These are phyloP conservation scores for Draba incana DNA, from an alignment of 345 rosid genomes.

Conservation along the genomic window DNA sequence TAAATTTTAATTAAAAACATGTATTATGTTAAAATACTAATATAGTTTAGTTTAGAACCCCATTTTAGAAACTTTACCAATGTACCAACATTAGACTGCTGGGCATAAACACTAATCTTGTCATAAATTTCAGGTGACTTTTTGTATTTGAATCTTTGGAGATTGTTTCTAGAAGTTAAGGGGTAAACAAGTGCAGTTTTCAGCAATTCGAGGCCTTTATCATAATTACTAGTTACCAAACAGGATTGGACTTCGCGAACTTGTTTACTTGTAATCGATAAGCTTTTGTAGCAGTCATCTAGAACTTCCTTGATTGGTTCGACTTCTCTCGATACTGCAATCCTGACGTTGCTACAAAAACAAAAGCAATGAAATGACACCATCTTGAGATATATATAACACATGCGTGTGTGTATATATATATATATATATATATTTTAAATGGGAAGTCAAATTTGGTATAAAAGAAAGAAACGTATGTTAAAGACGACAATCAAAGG, in stretches of 20 bases:
- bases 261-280: not conserved
- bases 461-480: not conserved
- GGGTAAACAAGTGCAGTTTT: not conserved
- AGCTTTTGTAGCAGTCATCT: slow-evolving; percentile 10
- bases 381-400: not conserved
- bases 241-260: not conserved
- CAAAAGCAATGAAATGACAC: not conserved
- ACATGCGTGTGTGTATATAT: no score
- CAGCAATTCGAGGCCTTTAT: not conserved
- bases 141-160: not conserved
- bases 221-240: not conserved
- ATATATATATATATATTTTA: not conserved
- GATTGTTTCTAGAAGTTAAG: slow-evolving; percentile 6
- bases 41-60: no score
- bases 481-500: no score
- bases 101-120: not conserved
- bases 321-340: not conserved
- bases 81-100: not conserved
- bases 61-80: no score
- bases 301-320: not conserved
- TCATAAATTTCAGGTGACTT: not conserved
- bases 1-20: no score
- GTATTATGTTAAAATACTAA: no score
- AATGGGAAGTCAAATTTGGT: not conserved
- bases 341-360: not conserved